Evolutionary conservation across 352 stramenopile genomes (phyloP), one percentile per base, ranked within the genome.

Genomic region (Phytophthora syringae): DNA sequence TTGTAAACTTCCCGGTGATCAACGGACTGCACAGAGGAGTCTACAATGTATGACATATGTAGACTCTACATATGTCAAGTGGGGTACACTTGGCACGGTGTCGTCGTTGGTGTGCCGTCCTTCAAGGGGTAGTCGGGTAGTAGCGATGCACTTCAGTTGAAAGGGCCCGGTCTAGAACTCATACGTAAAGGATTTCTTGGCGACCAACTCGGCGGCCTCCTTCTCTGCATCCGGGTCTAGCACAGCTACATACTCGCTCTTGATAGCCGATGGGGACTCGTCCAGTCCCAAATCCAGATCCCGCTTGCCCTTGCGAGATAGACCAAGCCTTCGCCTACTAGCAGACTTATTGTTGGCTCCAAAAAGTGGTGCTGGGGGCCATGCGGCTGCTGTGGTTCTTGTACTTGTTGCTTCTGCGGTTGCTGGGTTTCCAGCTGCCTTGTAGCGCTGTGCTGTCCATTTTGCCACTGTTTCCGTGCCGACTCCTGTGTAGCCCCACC

Each of bases 171-270:
- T 47, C 49, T 75, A 82, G 32, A 82, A 80, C 54, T 82, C 74
- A 45, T 80, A 82, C 7, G 73, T 78, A 48, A 82, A 78, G 48
- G 74, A 82, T 47, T 76, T 79, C 50, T 79, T 80, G 52, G 74
- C 64, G 28, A 69, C 52, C 21, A 72, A 11, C 20, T 79, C 66
- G 2, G 61, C 39, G 5, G 58, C 51, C 39, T 74, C 67, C 28
- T 70, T 72, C 32, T 71, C 48, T 5, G 57, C 47, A n/a, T 67
- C 34, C 2, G 66, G 60, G 21, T 82, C 74, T 32, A 79, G 28
- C 1, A 77, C 52, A 5, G 70, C 74, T n/a, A 79, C 60, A 25
- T 71, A 79, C 22, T 82, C 59, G 48, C 66, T 82, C 22, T 77
- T 66, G 52, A 72, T 74, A 39, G 63, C 22, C 6, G 52, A 74